Evolutionary conservation across 1,284 basidiomycete genomes (phyloP), one percentile per base, ranked within the genome.

Genomic region (Mycena sp.): DNA sequence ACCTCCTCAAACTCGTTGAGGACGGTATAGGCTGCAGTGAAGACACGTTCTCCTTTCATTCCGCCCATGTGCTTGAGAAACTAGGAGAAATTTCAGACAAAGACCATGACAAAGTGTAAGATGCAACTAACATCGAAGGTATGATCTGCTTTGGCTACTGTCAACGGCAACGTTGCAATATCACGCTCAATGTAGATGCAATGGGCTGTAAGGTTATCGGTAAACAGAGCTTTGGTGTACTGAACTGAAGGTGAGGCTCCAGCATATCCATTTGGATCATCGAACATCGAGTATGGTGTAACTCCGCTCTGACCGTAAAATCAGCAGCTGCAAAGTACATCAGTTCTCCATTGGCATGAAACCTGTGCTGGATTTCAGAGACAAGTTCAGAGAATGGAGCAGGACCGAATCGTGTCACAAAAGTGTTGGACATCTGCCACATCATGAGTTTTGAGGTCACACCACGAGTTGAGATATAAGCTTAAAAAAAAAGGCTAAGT

Each of bases 281-380:
- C 28, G 21, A 64, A 67, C 1, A 29, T 1, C 11, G 65, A 63
- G 46, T 60, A 67, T 21, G 6, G 9, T 14, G 49, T 45, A 14
- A 60, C 29, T 40, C 38, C 56, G 4, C 16, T 37, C 12, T 37
- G 12, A 5, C 40, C 37, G 46, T 61, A 56, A 37, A 28, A 57
- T 41, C 12, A 6, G 45, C 58, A 11, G 51, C 52, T 6, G 43
- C 26, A 10, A 63, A 32, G 55, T 68, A 68, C 49, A 68, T 68
- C 2, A 68, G 51, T 41, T 68, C 67, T 12, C 35, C 17, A 4
- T 41, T 19, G 6, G 60, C 55, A 60, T 68, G 67, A n/a, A 43
- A 16, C 3, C 40, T 30, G 5, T 50, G 37, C 17, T 61, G 54
- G 7, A 65, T 35, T 43, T 68, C 67, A 23, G 50, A 54, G 2